Evolutionary conservation across 352 stramenopile species (phyloP).

Genomic region (Phytophthora macrochlamydospora): DNA sequence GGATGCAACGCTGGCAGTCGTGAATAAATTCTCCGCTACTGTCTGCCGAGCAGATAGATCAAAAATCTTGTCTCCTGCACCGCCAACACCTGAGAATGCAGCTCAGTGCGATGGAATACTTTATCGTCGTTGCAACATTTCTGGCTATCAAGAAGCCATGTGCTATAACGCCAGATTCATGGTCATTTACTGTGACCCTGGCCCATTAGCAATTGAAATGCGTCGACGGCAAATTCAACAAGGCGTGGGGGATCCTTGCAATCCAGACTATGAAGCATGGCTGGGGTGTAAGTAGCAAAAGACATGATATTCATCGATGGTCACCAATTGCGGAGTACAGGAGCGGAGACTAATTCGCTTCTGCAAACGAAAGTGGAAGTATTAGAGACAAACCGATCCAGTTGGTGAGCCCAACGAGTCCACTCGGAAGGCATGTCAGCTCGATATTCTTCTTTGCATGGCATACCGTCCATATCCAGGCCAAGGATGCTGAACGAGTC

Average conservation of each 20-base stretch:
- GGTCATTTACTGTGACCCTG: conserved; percentile 11
- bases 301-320: no score
- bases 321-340: no score
- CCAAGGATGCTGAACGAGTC: conserved; percentile 62
- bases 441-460: conserved; percentile 56
- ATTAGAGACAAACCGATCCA: no score
- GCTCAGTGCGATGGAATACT: conserved; percentile 3
- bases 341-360: no score
- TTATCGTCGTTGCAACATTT: conserved; percentile 3
- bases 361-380: no score
- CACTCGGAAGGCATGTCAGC: conserved; percentile 41
- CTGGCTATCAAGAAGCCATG: conserved; percentile 7
- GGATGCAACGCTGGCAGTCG: not conserved
- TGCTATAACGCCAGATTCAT: conserved; percentile 12
- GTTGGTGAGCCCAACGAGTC: conserved; percentile 44
- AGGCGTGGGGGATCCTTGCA: conserved; percentile 21
- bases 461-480: conserved; percentile 41
- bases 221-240: conserved; percentile 23
- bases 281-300: conserved; percentile 17
- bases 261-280: conserved; percentile 29
- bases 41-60: conserved; percentile 1
- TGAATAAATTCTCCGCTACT: not conserved
- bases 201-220: conserved; percentile 19
- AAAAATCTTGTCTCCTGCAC: not conserved
- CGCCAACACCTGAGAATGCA: not conserved